Percentiles rank a stretch among this genome's conserved stretches.
These are phyloP conservation scores for Angomonas deanei DNA, from an alignment of 208 protist species.

Conservation along the genomic window DNA sequence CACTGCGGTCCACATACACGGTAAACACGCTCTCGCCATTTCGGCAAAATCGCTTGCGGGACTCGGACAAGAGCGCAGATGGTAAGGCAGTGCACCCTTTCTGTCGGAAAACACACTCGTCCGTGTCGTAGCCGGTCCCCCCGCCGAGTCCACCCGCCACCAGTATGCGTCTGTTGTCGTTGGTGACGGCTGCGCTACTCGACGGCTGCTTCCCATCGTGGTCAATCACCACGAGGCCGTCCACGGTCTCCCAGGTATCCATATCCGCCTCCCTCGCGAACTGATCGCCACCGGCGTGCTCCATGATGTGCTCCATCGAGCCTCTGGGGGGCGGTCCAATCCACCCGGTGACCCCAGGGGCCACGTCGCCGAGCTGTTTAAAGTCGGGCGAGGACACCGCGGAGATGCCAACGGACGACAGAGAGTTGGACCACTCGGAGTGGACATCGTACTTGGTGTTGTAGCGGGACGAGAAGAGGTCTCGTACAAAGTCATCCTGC, in stretches of 20 bases:
- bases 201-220: background rate
- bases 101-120: constrained; percentile 27
- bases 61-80: constrained; percentile 17
- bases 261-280: background rate
- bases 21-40: constrained; percentile 33
- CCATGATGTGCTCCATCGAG: constrained; percentile 30
- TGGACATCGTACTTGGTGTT: constrained; percentile 11
- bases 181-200: constrained; percentile 6
- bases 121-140: constrained; percentile 25
- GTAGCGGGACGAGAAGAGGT: constrained; percentile 18
- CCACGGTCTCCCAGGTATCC: constrained; percentile 1
- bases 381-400: constrained; percentile 38
- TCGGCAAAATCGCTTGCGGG: constrained; percentile 14
- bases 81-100: constrained; percentile 11
- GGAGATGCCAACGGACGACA: constrained; percentile 31
- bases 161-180: constrained; percentile 15
- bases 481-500: constrained; percentile 28
- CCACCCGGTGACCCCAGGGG: constrained; percentile 8
- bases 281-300: constrained; percentile 12
- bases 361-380: constrained; percentile 14
- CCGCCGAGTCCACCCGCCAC: constrained; percentile 17
- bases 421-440: constrained; percentile 15
- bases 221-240: constrained; percentile 8
- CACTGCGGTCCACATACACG: constrained; percentile 21
- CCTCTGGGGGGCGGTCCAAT: constrained; percentile 18